Conservation (phyloP, 805 yeast species). For the Kluyveromyces starmeri region DNA sequence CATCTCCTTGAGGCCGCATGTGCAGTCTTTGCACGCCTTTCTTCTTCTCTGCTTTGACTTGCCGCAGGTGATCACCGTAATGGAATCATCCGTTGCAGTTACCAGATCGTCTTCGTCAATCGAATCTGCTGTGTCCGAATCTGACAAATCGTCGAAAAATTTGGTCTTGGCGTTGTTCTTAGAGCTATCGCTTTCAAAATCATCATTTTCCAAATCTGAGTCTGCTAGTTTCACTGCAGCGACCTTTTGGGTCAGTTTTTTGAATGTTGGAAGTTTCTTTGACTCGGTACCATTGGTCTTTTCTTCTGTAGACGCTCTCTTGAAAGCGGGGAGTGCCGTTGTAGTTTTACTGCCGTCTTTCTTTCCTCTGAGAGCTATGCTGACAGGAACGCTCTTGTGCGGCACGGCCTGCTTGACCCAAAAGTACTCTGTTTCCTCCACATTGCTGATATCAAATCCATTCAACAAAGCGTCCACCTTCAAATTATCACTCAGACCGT, state of each 20-base stretch:
- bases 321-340: constrained; percentile 23
- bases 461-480: constrained; percentile 54
- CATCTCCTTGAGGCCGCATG: constrained; percentile 88
- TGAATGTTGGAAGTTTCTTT: constrained; percentile 4
- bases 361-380: constrained; percentile 18
- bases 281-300: constrained; percentile 18
- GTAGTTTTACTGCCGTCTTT: constrained; percentile 13
- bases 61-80: constrained; percentile 26
- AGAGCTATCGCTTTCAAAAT: constrained; percentile 33
- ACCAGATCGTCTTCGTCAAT: constrained; percentile 53
- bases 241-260: background rate
- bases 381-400: constrained; percentile 28
- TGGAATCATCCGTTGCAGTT: constrained; percentile 30
- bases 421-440: constrained; percentile 28
- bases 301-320: constrained; percentile 11
- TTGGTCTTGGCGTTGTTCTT: constrained; percentile 43
- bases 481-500: constrained; percentile 38
- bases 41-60: constrained; percentile 33
- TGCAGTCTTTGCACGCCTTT: constrained; percentile 96
- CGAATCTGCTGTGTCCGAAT: constrained; percentile 40
- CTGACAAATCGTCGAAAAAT: constrained; percentile 41
- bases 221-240: constrained; percentile 16
- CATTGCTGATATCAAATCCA: constrained; percentile 42
- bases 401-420: constrained; percentile 50
- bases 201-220: constrained; percentile 29